A percentile compares a stretch with the other conserved stretches of the same genome.
These are phyloP conservation scores for Salix purpurea DNA, from an alignment of 345 rosid species.

Conservation along the genomic window DNA sequence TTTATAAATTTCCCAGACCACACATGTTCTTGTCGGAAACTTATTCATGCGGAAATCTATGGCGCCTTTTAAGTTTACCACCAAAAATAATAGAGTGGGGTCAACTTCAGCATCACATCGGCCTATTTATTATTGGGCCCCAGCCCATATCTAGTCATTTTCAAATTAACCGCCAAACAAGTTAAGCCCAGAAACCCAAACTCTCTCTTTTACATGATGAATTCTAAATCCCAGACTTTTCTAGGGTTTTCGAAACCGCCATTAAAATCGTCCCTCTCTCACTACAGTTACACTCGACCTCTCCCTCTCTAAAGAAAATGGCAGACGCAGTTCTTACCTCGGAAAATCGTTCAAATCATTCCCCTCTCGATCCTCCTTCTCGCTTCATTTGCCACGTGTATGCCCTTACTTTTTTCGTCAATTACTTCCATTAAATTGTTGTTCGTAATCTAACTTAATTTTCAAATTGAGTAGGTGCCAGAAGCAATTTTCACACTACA, in stretches of 20 bases:
- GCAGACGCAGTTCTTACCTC: background rate
- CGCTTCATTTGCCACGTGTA: conserved; percentile 74
- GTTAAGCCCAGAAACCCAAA: background rate
- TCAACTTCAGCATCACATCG: background rate
- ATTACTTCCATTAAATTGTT: background rate
- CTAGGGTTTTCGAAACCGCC: background rate
- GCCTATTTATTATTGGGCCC: background rate
- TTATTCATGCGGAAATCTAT: too few species aligned
- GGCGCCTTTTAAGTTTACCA: background rate
- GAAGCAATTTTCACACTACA: conserved; percentile 86
- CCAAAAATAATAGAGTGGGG: background rate
- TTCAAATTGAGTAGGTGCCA: conserved; percentile 45
- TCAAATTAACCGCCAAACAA: background rate
- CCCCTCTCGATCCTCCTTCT: conserved; percentile 51
- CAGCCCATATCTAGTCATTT: background rate
- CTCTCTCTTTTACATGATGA: background rate
- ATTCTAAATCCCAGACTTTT: background rate
- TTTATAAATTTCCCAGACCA: too few species aligned
- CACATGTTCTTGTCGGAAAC: too few species aligned
- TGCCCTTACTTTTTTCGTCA: conserved; percentile 3
- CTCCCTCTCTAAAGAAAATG: background rate
- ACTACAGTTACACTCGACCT: background rate
- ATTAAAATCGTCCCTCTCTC: background rate
- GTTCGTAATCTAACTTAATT: background rate
- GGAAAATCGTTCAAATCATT: conserved; percentile 18